Evolutionary conservation across 2,329 filamentous ascomycete species (phyloP), one percentile per base, ranked within the genome.

Genomic region (Paraphaeosphaeria minitans): DNA sequence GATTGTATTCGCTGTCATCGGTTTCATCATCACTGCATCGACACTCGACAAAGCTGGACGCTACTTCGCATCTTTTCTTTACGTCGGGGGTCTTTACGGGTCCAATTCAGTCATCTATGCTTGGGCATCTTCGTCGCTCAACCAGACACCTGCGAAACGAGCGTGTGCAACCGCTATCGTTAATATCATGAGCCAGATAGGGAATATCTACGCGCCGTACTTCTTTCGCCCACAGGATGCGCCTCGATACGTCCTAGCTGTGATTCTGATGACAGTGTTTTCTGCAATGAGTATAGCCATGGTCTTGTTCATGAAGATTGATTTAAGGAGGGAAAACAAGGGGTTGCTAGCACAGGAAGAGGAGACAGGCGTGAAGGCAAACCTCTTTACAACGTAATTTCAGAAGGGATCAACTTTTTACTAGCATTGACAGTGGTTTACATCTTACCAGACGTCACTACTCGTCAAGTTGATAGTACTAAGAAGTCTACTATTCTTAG

Each of bases 21-120:
- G 64, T 10, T 65, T 65, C 49, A 61, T 65, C n/a, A 65, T 66
- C 22, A 58, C 62, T 8, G 59, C 61, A 1, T 55, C 59, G 5
- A 63, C 60, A 1, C 58, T 65, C 12, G 63, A 62, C 52, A 59
- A 55, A 2, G 56, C 62, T 4, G 62, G 47, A 10, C 67, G 70
- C 16, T 74, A 74, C 53, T 52, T 65, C 21, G 65, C 71, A 14
- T 68, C 66, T 0, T 76, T 75, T 56, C 57, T 76, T 4, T 76
- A 73, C 48, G 66, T 70, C 14, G 61, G 64, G 14, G 70, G 74
- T 4, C 58, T 53, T 27, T 78, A 72, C 55, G 62, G 66, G 0
- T 72, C 72, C 10, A 78, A 78, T 53, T 67, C 73, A 0, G 45
- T 78, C 6, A 68, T 77, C 2, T 73, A 70, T 9, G 70, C 66